phyloP scores from a whole-genome alignment of 2,329 filamentous ascomycete genomes.

The Neonectria coccinea region DNA sequence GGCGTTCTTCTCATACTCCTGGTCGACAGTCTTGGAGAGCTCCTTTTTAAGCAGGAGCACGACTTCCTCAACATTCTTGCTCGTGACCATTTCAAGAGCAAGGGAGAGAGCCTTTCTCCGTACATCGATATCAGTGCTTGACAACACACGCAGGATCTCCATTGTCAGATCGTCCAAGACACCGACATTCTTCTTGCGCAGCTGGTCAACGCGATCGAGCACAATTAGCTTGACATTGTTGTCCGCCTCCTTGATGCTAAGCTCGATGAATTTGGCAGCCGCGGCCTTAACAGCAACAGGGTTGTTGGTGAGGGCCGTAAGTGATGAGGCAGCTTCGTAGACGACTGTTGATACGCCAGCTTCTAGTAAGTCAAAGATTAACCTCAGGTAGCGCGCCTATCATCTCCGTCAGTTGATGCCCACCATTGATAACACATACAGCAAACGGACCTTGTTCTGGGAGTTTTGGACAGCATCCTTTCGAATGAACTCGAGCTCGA shows the following conservation, averaged over 20 bases:
- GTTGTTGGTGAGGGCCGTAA: slow-evolving; percentile 94
- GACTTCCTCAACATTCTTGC: slow-evolving; percentile 98
- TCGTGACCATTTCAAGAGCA: slow-evolving; percentile 96
- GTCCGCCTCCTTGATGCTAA: slow-evolving; percentile 96
- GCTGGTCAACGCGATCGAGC: slow-evolving; percentile 89
- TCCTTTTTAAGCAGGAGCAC: slow-evolving; percentile 97
- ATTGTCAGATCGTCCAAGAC: slow-evolving; percentile 94
- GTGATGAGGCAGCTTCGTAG: slow-evolving; percentile 95
- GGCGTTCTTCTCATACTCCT: slow-evolving; percentile 98
- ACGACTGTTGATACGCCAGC: slow-evolving; percentile 94
- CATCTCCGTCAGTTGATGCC: slow-evolving; percentile 42
- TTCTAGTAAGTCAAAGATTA: slow-evolving; percentile 97
- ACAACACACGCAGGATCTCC: slow-evolving; percentile 95
- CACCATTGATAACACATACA: slow-evolving; percentile 8
- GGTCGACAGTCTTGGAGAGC: slow-evolving; percentile 95
- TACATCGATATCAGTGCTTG: slow-evolving; percentile 95
- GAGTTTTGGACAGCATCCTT: slow-evolving; percentile 96
- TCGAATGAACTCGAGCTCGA: slow-evolving; percentile 96
- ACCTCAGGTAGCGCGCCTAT: slow-evolving; percentile 86
- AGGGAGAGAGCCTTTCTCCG: slow-evolving; percentile 90
- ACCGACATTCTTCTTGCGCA: slow-evolving; percentile 89
- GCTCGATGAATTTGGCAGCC: slow-evolving; percentile 93
- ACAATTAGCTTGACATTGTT: slow-evolving; percentile 99
- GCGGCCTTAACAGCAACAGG: slow-evolving; percentile 98
- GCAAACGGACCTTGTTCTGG: slow-evolving; percentile 83